Conservation (phyloP, 345 rosid species). For the Trapa incisa region DNA sequence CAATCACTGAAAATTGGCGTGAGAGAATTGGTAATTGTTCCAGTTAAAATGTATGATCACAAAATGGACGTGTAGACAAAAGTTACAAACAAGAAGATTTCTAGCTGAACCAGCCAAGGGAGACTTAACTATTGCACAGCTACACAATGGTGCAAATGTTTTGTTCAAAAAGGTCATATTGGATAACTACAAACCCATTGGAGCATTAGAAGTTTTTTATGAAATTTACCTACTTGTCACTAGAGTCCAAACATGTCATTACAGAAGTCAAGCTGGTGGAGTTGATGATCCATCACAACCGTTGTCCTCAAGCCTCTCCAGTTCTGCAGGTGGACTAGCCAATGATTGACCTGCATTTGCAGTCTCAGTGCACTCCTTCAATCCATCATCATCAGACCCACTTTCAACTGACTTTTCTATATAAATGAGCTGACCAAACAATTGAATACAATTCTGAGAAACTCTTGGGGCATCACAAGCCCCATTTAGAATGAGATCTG, state of each 20-base stretch:
- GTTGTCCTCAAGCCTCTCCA: slow-evolving; percentile 27
- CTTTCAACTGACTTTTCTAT: slow-evolving; percentile 41
- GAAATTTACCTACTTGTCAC: slow-evolving; percentile 10
- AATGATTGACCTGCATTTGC: slow-evolving; percentile 19
- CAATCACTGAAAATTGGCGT: neutral
- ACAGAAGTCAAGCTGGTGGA: slow-evolving; percentile 21
- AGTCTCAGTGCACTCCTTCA: slow-evolving; percentile 33
- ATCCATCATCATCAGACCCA: slow-evolving; percentile 36
- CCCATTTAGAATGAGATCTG: slow-evolving; percentile 33
- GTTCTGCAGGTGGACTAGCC: slow-evolving; percentile 26
- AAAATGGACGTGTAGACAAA: too few species aligned
- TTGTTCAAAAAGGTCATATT: neutral
- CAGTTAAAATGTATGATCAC: too few species aligned
- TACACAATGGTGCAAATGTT: neutral
- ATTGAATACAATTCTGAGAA: slow-evolving; percentile 39
- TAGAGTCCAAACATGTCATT: slow-evolving; percentile 15
- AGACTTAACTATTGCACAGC: too few species aligned
- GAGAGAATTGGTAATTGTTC: too few species aligned
- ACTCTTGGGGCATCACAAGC: slow-evolving; percentile 26
- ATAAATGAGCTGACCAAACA: slow-evolving; percentile 71
- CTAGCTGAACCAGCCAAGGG: too few species aligned
- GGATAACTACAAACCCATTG: neutral
- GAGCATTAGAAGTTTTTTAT: neutral
- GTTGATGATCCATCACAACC: slow-evolving; percentile 19
- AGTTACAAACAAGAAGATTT: too few species aligned